Conservation (phyloP, 768 basidiomycete species). For the Leucosporidium creatinivorum region DNA sequence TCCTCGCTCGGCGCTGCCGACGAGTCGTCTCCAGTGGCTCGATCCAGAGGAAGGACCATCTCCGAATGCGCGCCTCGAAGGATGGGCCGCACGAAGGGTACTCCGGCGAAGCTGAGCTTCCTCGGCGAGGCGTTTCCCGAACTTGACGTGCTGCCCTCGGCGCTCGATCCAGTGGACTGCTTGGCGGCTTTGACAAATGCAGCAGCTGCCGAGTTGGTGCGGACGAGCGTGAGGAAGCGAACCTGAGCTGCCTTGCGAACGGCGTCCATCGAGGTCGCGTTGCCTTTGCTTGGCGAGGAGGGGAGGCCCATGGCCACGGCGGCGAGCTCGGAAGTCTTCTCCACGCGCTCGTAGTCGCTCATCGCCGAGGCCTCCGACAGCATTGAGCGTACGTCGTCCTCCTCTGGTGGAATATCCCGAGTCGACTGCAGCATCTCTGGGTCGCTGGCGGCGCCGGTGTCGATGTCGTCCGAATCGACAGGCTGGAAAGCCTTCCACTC, state of each 20-base stretch:
- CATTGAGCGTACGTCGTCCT: slow-evolving; percentile 15
- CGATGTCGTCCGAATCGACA: slow-evolving; percentile 3
- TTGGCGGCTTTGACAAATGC: slow-evolving; percentile 10
- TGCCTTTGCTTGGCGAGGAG: slow-evolving; percentile 5
- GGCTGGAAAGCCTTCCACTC: background rate
- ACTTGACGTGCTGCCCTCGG: background rate
- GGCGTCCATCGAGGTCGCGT: slow-evolving; percentile 4
- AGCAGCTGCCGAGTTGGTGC: slow-evolving; percentile 17
- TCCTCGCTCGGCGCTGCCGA: background rate
- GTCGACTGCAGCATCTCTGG: background rate
- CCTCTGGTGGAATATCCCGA: background rate
- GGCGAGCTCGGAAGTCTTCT: slow-evolving; percentile 1
- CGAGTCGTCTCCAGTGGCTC: too few relatives aligned
- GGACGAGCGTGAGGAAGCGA: slow-evolving; percentile 33
- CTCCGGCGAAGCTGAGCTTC: background rate
- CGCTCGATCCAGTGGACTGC: background rate
- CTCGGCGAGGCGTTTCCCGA: background rate
- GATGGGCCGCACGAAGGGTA: background rate
- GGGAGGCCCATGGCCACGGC: background rate
- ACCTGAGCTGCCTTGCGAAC: slow-evolving; percentile 19
- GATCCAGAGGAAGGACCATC: background rate
- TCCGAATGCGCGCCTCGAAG: background rate
- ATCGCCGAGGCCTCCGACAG: slow-evolving; percentile 14
- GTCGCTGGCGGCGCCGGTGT: background rate
- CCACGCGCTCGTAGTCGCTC: slow-evolving; percentile 13